Conservation (phyloP, 2,329 filamentous ascomycete species). For the Colletotrichum lini region DNA sequence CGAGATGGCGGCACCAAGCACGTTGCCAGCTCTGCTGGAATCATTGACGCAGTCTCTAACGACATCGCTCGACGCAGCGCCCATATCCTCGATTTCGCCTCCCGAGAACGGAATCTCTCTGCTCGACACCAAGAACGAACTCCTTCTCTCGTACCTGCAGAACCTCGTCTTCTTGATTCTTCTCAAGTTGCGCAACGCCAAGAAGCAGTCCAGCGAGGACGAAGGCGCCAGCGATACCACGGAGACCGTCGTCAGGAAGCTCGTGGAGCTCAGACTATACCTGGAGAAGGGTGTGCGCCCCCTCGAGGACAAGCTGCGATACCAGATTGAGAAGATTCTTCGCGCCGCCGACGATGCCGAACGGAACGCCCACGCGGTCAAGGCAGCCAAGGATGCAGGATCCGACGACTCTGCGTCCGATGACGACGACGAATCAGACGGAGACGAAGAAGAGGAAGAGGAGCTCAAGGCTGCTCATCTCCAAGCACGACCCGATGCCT, state of each 20-base stretch:
- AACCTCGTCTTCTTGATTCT: conserved; percentile 92
- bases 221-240: conserved; percentile 62
- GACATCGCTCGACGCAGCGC: conserved; percentile 77
- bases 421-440: conserved; percentile 51
- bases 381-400: conserved; percentile 50
- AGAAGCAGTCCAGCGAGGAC: conserved; percentile 45
- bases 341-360: conserved; percentile 85
- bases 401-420: conserved; percentile 55
- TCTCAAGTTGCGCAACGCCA: conserved; percentile 78
- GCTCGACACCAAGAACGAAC: conserved; percentile 95
- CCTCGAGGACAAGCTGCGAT: conserved; percentile 90
- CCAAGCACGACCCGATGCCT: conserved; percentile 51
- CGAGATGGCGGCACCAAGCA: conserved; percentile 63
- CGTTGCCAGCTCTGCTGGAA: conserved; percentile 65
- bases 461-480: conserved; percentile 39
- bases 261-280: conserved; percentile 93
- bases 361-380: conserved; percentile 57
- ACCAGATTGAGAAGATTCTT: conserved; percentile 95
- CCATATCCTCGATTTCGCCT: conserved; percentile 76
- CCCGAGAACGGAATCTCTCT: conserved; percentile 91
- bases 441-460: conserved; percentile 50
- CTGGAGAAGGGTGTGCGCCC: conserved; percentile 93
- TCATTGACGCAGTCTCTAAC: conserved; percentile 72
- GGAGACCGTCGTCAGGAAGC: conserved; percentile 82
- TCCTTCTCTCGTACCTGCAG: conserved; percentile 96